A percentile compares a stretch with the other conserved stretches of the same genome.
phyloP scores from a whole-genome alignment of 805 yeast species.

The Ogataea pilisensis region DNA sequence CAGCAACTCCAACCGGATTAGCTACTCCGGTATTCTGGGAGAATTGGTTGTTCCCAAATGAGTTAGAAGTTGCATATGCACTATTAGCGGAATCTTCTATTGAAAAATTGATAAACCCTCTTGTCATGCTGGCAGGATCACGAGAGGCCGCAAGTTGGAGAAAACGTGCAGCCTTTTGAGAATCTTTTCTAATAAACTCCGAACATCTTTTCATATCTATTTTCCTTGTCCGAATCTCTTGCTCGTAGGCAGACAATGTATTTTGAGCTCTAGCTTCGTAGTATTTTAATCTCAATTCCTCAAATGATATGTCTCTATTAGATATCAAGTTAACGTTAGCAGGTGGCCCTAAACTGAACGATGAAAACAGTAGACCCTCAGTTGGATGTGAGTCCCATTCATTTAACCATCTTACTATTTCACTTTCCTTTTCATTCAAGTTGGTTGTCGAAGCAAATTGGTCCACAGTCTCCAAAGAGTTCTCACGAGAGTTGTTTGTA shows the following conservation, averaged over 20 bases:
- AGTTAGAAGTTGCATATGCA: neutral
- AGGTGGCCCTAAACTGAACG: slow-evolving; percentile 47
- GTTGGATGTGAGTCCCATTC: slow-evolving; percentile 6
- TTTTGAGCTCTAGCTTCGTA: slow-evolving; percentile 38
- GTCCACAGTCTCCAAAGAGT: slow-evolving; percentile 3
- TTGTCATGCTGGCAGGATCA: slow-evolving; percentile 19
- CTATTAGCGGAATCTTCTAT: slow-evolving; percentile 17
- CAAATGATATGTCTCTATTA: slow-evolving; percentile 51
- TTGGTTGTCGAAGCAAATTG: slow-evolving; percentile 2
- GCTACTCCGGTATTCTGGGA: no score
- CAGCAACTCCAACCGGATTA: no score
- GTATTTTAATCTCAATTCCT: slow-evolving; percentile 47
- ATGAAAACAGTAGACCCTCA: slow-evolving; percentile 34
- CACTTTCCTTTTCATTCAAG: slow-evolving; percentile 2
- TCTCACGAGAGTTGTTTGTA: slow-evolving; percentile 2
- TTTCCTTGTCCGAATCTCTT: slow-evolving; percentile 37
- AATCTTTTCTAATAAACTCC: slow-evolving; percentile 34
- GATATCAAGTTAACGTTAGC: slow-evolving; percentile 45
- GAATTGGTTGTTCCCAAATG: neutral
- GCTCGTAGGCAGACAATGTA: slow-evolving; percentile 35
- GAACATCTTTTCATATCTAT: slow-evolving; percentile 45
- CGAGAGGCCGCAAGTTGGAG: slow-evolving; percentile 43
- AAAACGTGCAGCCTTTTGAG: slow-evolving; percentile 52
- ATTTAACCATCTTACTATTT: slow-evolving; percentile 26
- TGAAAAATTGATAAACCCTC: slow-evolving; percentile 33